Evolutionary conservation across 257 asterid genomes (phyloP).

Genomic region (Schizonepeta tenuifolia): DNA sequence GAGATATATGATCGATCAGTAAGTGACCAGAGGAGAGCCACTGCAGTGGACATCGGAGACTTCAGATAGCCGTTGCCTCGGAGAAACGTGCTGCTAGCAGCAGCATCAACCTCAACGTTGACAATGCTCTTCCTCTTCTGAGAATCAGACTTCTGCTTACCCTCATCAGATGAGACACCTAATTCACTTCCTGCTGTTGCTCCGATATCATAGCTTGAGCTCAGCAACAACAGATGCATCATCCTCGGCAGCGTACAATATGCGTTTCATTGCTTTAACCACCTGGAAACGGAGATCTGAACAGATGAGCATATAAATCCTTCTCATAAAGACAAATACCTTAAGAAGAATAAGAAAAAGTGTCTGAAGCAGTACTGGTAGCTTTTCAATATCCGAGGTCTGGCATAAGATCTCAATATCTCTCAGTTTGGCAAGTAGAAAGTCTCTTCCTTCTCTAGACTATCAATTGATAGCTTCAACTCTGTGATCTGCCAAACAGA

Average conservation of each 20-base stretch:
- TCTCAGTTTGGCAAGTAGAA: constrained; percentile 84
- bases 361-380: constrained; percentile 45
- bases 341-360: not conserved
- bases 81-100: constrained; percentile 77
- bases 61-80: constrained; percentile 78
- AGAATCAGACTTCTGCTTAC: constrained; percentile 50
- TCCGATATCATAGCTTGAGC: constrained; percentile 73
- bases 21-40: constrained; percentile 75
- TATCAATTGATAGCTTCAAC: constrained; percentile 79
- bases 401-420: constrained; percentile 88
- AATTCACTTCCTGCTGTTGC: constrained; percentile 44
- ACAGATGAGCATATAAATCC: too few relatives aligned
- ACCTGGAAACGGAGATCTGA: constrained; percentile 47
- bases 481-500: constrained; percentile 67
- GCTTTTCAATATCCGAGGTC: constrained; percentile 66
- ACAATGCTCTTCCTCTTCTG: constrained; percentile 83
- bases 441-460: constrained; percentile 96
- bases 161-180: constrained; percentile 48
- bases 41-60: constrained; percentile 84
- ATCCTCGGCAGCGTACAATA: constrained; percentile 73
- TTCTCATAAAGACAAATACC: not conserved
- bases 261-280: constrained; percentile 65
- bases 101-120: constrained; percentile 77
- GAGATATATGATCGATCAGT: constrained; percentile 38
- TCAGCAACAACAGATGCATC: constrained; percentile 65